These are phyloP conservation scores for Geranomyces variabilis DNA, from an alignment of 192 early-diverging fungal species.

Conservation along the genomic window DNA sequence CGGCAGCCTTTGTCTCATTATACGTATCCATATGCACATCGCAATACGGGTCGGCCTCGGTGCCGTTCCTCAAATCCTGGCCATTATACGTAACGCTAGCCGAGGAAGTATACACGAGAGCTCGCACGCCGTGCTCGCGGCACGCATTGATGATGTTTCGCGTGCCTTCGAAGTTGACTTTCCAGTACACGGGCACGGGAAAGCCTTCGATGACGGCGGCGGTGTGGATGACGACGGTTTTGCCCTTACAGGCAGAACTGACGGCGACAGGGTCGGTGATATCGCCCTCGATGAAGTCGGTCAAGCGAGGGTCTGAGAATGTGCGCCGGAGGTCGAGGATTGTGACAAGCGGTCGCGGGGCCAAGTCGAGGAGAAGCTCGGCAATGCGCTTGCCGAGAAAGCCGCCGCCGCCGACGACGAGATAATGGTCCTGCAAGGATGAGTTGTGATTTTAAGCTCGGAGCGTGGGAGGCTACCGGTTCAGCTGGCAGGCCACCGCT, in stretches of 20 bases:
- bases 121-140: constrained; percentile 59
- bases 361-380: constrained; percentile 73
- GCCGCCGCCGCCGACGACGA: constrained; percentile 75
- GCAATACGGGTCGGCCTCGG: constrained; percentile 78
- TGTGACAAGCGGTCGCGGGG: constrained; percentile 51
- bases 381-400: constrained; percentile 85
- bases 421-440: constrained; percentile 30
- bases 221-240: constrained; percentile 82
- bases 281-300: constrained; percentile 61
- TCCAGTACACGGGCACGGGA: constrained; percentile 70
- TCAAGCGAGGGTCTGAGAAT: constrained; percentile 32
- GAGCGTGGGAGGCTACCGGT: too few relatives aligned
- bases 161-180: constrained; percentile 81
- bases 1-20: constrained; percentile 84
- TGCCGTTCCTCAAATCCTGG: constrained; percentile 70
- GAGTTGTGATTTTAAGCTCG: too few relatives aligned
- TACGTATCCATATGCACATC: constrained; percentile 80
- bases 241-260: constrained; percentile 61
- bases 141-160: constrained; percentile 81
- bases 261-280: constrained; percentile 60
- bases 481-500: too few relatives aligned
- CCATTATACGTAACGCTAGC: constrained; percentile 91
- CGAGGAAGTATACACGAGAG: constrained; percentile 83
- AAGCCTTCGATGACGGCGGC: constrained; percentile 83
- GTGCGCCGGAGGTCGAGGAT: constrained; percentile 78